A percentile compares a stretch with the other conserved stretches of the same genome.
phyloP scores from a whole-genome alignment of 768 basidiomycete genomes.

The Leccinum barrowsii region DNA sequence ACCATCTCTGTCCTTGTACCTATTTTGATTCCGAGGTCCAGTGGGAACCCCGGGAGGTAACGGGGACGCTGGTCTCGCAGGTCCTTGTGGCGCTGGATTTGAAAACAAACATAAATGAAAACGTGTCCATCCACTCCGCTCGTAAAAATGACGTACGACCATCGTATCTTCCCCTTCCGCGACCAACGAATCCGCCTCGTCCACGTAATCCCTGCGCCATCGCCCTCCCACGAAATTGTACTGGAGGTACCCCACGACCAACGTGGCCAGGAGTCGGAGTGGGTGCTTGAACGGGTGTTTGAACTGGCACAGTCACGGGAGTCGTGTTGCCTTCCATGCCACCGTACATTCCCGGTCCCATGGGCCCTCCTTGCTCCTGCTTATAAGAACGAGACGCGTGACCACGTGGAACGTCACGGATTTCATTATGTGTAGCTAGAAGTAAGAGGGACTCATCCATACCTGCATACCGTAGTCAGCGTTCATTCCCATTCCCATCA shows the following conservation, averaged over 20 bases:
- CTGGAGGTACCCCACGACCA: slow-evolving; percentile 35
- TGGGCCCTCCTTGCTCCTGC: slow-evolving; percentile 56
- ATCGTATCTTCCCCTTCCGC: slow-evolving; percentile 37
- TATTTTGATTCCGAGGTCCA: slow-evolving; percentile 83
- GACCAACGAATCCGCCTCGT: slow-evolving; percentile 38
- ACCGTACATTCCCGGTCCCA: slow-evolving; percentile 69
- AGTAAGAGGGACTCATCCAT: slow-evolving; percentile 32
- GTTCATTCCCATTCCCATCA: slow-evolving; percentile 72
- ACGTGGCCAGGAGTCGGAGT: slow-evolving; percentile 30
- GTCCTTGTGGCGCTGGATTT: slow-evolving; percentile 41
- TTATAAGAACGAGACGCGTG: slow-evolving; percentile 19
- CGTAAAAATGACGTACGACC: slow-evolving; percentile 34
- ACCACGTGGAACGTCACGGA: slow-evolving; percentile 29
- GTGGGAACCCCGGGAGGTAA: slow-evolving; percentile 86
- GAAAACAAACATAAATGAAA: background rate
- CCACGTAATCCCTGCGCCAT: slow-evolving; percentile 43
- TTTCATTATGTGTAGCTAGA: slow-evolving; percentile 35
- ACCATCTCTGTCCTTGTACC: slow-evolving; percentile 85
- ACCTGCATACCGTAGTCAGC: slow-evolving; percentile 77
- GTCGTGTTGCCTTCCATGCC: slow-evolving; percentile 55
- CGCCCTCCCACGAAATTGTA: slow-evolving; percentile 42
- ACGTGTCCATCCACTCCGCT: background rate
- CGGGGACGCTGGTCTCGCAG: slow-evolving; percentile 77
- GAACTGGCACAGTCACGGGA: slow-evolving; percentile 42
- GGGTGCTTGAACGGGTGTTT: slow-evolving; percentile 30